Conservation (phyloP, 2,329 filamentous ascomycete species). For the Polytolypa hystricis region DNA sequence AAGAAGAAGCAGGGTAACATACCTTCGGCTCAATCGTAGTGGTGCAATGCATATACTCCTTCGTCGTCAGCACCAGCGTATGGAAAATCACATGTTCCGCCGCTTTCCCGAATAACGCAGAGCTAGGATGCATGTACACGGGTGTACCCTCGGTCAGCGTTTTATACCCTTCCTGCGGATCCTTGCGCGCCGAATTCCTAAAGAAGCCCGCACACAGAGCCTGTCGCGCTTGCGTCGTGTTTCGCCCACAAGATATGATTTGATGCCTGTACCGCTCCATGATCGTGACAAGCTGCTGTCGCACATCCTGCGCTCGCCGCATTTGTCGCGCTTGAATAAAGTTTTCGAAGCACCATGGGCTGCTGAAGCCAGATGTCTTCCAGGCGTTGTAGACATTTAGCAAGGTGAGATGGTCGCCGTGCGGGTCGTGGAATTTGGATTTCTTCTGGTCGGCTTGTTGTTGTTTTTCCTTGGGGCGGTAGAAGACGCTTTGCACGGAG, state of each 20-base stretch:
- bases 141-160: conserved; percentile 91
- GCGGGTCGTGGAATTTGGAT: conserved; percentile 89
- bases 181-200: conserved; percentile 86
- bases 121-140: conserved; percentile 87
- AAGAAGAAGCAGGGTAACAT: conserved; percentile 13
- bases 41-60: conserved; percentile 96
- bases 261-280: conserved; percentile 83
- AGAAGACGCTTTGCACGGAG: conserved; percentile 76
- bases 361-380: conserved; percentile 73
- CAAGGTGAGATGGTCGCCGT: conserved; percentile 86
- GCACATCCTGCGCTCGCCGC: conserved; percentile 79
- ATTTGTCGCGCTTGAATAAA: conserved; percentile 91
- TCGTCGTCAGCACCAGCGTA: conserved; percentile 43
- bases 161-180: conserved; percentile 94
- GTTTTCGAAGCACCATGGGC: conserved; percentile 94
- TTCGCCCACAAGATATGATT: conserved; percentile 72
- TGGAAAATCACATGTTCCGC: conserved; percentile 96
- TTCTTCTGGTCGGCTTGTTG: conserved; percentile 95
- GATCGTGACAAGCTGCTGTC: conserved; percentile 83
- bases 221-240: conserved; percentile 77
- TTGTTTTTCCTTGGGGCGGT: conserved; percentile 95
- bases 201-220: conserved; percentile 92
- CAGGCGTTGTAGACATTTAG: conserved; percentile 97
- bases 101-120: conserved; percentile 86
- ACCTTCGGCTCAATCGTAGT: conserved; percentile 83